Percentiles rank a stretch among this genome's conserved stretches.
These are phyloP conservation scores for Paraphaeosphaeria minitans DNA, from an alignment of 2,329 filamentous ascomycete genomes.

Conservation along the genomic window DNA sequence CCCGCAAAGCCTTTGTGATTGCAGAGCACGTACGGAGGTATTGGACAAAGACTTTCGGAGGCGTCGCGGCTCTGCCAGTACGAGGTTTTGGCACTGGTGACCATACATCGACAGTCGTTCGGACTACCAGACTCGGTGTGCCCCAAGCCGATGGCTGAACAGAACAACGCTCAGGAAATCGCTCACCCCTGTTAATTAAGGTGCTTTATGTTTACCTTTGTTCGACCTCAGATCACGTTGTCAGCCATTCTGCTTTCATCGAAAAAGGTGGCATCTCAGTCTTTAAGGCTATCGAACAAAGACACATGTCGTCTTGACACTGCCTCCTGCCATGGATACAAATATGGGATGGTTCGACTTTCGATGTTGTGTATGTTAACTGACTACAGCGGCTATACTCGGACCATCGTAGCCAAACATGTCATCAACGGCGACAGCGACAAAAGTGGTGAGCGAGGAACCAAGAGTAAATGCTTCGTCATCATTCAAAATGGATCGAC, in stretches of 20 bases:
- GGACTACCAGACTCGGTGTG: neutral
- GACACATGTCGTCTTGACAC: neutral
- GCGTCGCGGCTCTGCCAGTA: too few relatives aligned
- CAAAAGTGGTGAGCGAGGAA: neutral
- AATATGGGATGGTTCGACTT: neutral
- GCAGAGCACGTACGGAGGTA: too few relatives aligned
- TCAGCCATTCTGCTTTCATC: neutral
- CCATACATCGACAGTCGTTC: neutral
- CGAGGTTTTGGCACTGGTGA: neutral
- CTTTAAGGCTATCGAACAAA: neutral
- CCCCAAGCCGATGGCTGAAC: neutral
- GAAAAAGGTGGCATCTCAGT: neutral
- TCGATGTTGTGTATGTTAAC: neutral
- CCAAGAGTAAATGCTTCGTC: neutral
- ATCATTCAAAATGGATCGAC: neutral
- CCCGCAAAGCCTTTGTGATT: too few relatives aligned
- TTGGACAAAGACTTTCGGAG: too few relatives aligned
- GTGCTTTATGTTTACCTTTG: neutral
- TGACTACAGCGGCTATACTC: neutral
- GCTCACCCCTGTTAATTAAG: neutral
- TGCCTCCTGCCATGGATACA: neutral
- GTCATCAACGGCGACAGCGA: neutral
- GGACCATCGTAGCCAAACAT: neutral
- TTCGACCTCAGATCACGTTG: neutral
- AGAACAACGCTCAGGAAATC: neutral